phyloP scores from a whole-genome alignment of 768 basidiomycete genomes.

The Lactarius trivialis region DNA sequence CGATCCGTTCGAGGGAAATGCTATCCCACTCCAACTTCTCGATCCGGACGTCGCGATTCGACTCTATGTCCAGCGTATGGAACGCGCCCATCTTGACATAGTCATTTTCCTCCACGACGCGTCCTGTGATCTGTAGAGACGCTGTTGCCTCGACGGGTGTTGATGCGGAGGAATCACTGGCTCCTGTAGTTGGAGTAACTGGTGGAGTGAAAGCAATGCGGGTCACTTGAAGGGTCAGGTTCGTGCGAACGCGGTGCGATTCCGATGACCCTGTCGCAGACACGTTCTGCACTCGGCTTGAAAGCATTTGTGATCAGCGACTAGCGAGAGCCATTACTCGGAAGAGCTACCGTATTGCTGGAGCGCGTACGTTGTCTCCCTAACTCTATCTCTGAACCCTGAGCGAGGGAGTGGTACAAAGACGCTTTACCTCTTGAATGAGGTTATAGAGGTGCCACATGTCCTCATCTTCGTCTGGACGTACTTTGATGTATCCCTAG shows the following conservation, averaged over 20 bases:
- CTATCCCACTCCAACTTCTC: conserved; percentile 96
- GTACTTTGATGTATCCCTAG: conserved; percentile 88
- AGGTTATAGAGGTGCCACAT: conserved; percentile 99
- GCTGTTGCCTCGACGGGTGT: conserved; percentile 37
- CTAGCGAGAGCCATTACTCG: not conserved
- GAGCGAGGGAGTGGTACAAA: conserved; percentile 7
- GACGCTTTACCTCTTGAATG: conserved; percentile 56
- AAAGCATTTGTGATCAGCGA: not conserved
- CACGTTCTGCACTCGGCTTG: conserved; percentile 79
- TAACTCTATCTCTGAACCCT: conserved; percentile 24
- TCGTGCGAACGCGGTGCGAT: conserved; percentile 79
- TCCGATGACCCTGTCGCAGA: conserved; percentile 92
- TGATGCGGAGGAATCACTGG: conserved; percentile 28
- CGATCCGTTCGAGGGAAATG: conserved; percentile 69
- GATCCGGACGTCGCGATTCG: conserved; percentile 84
- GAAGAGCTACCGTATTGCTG: conserved; percentile 64
- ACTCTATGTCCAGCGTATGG: conserved; percentile 91
- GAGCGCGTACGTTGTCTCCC: conserved; percentile 80
- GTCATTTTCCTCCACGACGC: conserved; percentile 77
- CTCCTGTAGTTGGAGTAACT: conserved; percentile 42
- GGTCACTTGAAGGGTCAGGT: conserved; percentile 76
- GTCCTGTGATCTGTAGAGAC: conserved; percentile 79
- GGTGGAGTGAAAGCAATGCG: conserved; percentile 78
- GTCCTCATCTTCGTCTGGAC: conserved; percentile 97
- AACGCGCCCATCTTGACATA: conserved; percentile 89